Base-by-base conservation (phyloP, 345 rosid genomes). In the Salix arbutifolia region DNA sequence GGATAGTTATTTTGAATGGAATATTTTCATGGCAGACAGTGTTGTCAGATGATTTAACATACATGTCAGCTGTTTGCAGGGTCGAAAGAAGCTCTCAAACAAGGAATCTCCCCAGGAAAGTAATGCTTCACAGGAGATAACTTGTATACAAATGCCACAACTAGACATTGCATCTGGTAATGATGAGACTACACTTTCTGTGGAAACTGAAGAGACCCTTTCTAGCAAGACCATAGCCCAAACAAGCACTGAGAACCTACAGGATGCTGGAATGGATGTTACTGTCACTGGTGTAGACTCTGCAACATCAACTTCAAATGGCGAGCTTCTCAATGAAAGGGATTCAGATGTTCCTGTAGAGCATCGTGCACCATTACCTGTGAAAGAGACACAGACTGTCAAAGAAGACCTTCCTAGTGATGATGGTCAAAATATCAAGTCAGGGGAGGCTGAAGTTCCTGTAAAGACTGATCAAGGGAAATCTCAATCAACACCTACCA, bases 381-480 rank as follows among this genome's bases (percentile, higher is more conserved):
- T 85, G 33, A 84, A 90, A 83, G 92, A 86, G 71, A 73, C 81
- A 40, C 89, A 85, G 84, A 88, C 80, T 71, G 76, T 65, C 68
- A 70, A 62, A 76, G 87, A 81, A 83, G 87, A 86, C 64, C 71
- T 70, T 78, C 79, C 69, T 23, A 76, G 71, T 72, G 86, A 85
- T 82, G 74, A 82, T 72, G 75, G 72, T 48, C 73, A 74, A 75
- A 81, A 71, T 8, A 74, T 16, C 21, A 72, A 81, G 73, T 73
- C 69, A 50, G 80, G 74, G 65, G 88, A 79, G 76, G 72, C 81
- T 58, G 89, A 87, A 76, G 80, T 67, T 73, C 81, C 87, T 76
- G 74, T 82, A 61, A 82, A 84, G 82, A 77, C 58, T 79, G 88
- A 87, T 67, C 83, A 77, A 73, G 91, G 86, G 76, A 81, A 60